Evolutionary conservation across 2,329 filamentous ascomycete species (phyloP), one percentile per base, ranked within the genome.

Genomic region (Thelonectria rubi): DNA sequence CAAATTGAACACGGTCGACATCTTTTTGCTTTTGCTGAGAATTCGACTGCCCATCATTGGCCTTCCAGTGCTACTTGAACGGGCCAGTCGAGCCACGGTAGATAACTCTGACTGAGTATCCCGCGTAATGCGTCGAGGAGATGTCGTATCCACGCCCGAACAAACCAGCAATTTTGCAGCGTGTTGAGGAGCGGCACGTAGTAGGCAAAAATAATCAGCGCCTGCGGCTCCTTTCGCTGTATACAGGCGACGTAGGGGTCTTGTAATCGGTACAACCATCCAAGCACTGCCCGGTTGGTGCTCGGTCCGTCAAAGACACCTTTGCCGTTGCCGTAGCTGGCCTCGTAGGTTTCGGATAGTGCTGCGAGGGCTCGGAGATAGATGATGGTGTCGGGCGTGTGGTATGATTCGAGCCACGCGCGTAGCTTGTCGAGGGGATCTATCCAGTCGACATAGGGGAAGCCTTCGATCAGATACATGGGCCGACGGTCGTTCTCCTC

Each of bases 211-310:
- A 73, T 62, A 37, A 73, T 63, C 12, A 74, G 52, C 6, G 70
- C 71, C n/a, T 72, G 67, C 2, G 70, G 69, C 17, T 72, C 69
- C 26, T 66, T 71, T 11, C 64, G 54, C 43, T 72, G 68, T 7
- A 74, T 65, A 53, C 71, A 69, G 1, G 64, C 63, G 14, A 72
- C 65, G 62, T 69, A 74, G 6, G 65, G 58, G 46, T 74, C 66
- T 30, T 72, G 65, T 56, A 74, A 59, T 6, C 68, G 66, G 53
- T 74, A 74, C 34, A 74, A 57, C 72, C 72, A 74, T 5, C 66
- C 68, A 42, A 74, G 67, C 4, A 73, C 67, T 47, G 69, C 57
- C 30, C 62, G 62, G 40, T 72, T 63, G 11, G 55, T 54, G 5
- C 43, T 48, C 8, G 60, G 59, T 17, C 69, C 71, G 30, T 62